These are phyloP conservation scores for Symbiotaphrina buchneri DNA, from an alignment of 495 filamentous ascomycete genomes.

Conservation along the genomic window DNA sequence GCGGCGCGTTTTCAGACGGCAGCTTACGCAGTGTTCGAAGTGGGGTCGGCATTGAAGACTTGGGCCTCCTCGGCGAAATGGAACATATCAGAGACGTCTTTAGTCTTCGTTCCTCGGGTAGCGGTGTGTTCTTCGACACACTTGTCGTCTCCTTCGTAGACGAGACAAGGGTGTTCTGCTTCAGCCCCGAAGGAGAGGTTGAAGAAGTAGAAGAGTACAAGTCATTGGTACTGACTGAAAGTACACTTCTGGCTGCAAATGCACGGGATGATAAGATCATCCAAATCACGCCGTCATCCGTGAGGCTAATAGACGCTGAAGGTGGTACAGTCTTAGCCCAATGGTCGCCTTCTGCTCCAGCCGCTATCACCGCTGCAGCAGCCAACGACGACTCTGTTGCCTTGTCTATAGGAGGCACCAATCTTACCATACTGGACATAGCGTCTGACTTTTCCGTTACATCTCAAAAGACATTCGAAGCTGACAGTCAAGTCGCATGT, in stretches of 20 bases:
- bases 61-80: constrained; percentile 65
- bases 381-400: constrained; percentile 43
- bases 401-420: constrained; percentile 48
- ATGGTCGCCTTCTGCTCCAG: constrained; percentile 36
- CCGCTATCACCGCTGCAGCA: constrained; percentile 56
- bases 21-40: constrained; percentile 74
- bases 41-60: constrained; percentile 80
- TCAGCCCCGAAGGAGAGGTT: constrained; percentile 51
- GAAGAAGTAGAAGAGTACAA: constrained; percentile 61
- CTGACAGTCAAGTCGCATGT: constrained; percentile 61
- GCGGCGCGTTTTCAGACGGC: constrained; percentile 70
- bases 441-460: constrained; percentile 28
- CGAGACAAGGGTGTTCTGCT: constrained; percentile 66
- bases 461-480: constrained; percentile 31
- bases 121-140: constrained; percentile 31
- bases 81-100: constrained; percentile 49
- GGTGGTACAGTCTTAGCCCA: constrained; percentile 40
- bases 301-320: constrained; percentile 41
- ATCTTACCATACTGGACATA: constrained; percentile 43
- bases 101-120: constrained; percentile 28
- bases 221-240: constrained; percentile 43
- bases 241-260: constrained; percentile 49
- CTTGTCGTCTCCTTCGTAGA: constrained; percentile 62
- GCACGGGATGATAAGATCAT: constrained; percentile 38
- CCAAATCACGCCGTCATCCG: constrained; percentile 51